Evolutionary conservation across 139 green algal genomes (phyloP), one percentile per base, ranked within the genome.

Genomic region (Chlamydomonas asymmetrica): DNA sequence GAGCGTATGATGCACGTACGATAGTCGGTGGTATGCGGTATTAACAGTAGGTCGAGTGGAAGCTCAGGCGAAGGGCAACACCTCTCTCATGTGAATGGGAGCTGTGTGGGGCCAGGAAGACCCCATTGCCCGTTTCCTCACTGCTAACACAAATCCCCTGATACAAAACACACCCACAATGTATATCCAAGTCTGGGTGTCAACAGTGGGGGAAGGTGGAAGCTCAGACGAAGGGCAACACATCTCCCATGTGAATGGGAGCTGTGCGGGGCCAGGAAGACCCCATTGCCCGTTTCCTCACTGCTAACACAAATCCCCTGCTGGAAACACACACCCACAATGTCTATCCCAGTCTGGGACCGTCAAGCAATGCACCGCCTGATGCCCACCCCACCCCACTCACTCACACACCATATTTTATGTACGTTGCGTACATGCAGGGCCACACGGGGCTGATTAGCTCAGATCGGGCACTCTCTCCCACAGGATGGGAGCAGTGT

Each of bases 51-150:
- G 25, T 41, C 40, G 5, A 10, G 6, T 41, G 29, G 29, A 41
- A 2, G 1, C 16, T 25, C 52, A 22, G 18, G n/a, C n/a, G n/a
- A n/a, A n/a, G n/a, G n/a, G n/a, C n/a, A n/a, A n/a, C n/a, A n/a
- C n/a, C n/a, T n/a, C 43, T 18, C 29, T 43, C 40, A 61, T 41
- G 18, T 31, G 9, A 20, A 18, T 22, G 43, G 16, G 31, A n/a
- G n/a, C n/a, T n/a, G 34, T 4, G 10, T 43, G 45, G 66, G 66
- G 66, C 23, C 66, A 73, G 66, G 66, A 73, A 73, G 4, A 8
- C 43, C 66, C 66, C 45, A 27, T 9, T 2, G 45, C 61, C 48
- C 45, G 35, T 16, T 73, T 10, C 61, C 66, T 62, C 61, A 45
- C 61, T 23, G 48, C 45, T 48, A 45, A 73, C 23, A 6, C 29